A percentile compares a stretch with the other conserved stretches of the same genome.
These are phyloP conservation scores for Alternaria triticimaculans DNA, from an alignment of 2,329 filamentous ascomycete species.

Conservation along the genomic window DNA sequence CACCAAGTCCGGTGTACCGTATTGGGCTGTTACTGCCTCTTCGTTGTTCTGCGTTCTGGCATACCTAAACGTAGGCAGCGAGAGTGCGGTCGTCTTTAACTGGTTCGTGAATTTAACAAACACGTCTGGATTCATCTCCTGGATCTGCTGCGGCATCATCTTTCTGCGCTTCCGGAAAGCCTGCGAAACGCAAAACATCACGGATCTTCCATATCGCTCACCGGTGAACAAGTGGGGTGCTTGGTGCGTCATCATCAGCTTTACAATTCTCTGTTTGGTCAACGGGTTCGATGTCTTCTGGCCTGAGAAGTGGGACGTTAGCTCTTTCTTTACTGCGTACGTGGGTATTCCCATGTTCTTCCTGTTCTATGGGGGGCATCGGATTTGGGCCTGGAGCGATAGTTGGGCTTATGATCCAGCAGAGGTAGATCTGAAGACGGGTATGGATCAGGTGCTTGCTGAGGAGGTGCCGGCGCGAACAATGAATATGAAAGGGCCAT, in stretches of 20 bases:
- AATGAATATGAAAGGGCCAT: constrained; percentile 17
- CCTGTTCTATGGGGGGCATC: constrained; percentile 61
- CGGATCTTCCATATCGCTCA: constrained; percentile 61
- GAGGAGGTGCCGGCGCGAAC: constrained; percentile 42
- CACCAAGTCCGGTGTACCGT: constrained; percentile 65
- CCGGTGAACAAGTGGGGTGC: constrained; percentile 69
- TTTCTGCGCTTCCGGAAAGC: constrained; percentile 67
- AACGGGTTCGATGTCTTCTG: constrained; percentile 81
- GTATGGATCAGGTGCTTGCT: constrained; percentile 38
- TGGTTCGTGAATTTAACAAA: constrained; percentile 77
- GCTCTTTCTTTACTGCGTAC: constrained; percentile 70
- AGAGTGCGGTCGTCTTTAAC: constrained; percentile 59
- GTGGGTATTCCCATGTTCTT: constrained; percentile 70
- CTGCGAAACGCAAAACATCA: constrained; percentile 60
- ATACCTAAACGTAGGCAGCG: constrained; percentile 57
- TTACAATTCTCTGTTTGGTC: constrained; percentile 70
- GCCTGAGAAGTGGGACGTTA: constrained; percentile 66
- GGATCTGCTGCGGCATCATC: constrained; percentile 63
- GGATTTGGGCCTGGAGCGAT: constrained; percentile 55
- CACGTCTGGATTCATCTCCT: constrained; percentile 60
- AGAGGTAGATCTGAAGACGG: constrained; percentile 61
- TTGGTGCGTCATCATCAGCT: constrained; percentile 64
- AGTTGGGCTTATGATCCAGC: constrained; percentile 59
- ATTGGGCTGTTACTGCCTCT: constrained; percentile 54
- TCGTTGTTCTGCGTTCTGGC: constrained; percentile 55